phyloP scores from a whole-genome alignment of 2,329 filamentous ascomycete species.

The Pseudocercospora macadamiae region DNA sequence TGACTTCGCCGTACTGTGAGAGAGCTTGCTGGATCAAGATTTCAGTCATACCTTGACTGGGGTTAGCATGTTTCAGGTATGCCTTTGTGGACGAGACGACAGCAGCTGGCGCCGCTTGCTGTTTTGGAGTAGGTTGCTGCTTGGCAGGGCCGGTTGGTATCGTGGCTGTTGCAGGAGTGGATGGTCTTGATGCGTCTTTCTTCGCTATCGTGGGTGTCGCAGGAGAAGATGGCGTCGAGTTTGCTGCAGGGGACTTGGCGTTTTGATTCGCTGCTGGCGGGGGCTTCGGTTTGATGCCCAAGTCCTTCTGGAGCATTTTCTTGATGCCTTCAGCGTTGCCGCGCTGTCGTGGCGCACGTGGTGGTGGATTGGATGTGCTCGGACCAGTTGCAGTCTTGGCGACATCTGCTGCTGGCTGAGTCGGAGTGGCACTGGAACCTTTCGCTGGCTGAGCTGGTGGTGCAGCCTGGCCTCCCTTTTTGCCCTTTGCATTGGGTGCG shows the following conservation, averaged over 20 bases:
- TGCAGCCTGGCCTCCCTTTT: conserved; percentile 27
- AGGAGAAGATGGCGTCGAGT: conserved; percentile 22
- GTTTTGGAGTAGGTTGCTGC: conserved; percentile 37
- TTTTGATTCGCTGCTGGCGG: conserved; percentile 12
- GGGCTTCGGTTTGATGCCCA: conserved; percentile 55
- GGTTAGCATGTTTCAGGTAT: conserved; percentile 64
- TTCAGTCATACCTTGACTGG: conserved; percentile 90
- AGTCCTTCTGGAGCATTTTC: conserved; percentile 64
- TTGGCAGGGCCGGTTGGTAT: conserved; percentile 22
- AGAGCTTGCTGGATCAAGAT: conserved; percentile 74
- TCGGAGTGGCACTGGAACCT: conserved; percentile 36
- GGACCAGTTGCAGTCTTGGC: conserved; percentile 51
- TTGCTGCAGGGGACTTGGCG: not conserved
- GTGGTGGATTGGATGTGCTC: conserved; percentile 20
- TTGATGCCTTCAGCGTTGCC: conserved; percentile 40
- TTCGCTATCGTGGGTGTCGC: conserved; percentile 31
- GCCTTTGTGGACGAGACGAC: conserved; percentile 54
- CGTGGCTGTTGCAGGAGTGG: conserved; percentile 22
- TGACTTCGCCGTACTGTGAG: conserved; percentile 71
- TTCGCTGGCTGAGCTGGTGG: conserved; percentile 12
- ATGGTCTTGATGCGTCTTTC: conserved; percentile 30
- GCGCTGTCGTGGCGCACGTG: conserved; percentile 33
- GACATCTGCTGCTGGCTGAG: conserved; percentile 35
- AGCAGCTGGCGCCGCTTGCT: conserved; percentile 27
- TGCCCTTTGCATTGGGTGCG: conserved; percentile 34